A percentile compares a stretch with the other conserved stretches of the same genome.
Conservation (phyloP, 208 protist species). For the Leishmania mexicana region DNA sequence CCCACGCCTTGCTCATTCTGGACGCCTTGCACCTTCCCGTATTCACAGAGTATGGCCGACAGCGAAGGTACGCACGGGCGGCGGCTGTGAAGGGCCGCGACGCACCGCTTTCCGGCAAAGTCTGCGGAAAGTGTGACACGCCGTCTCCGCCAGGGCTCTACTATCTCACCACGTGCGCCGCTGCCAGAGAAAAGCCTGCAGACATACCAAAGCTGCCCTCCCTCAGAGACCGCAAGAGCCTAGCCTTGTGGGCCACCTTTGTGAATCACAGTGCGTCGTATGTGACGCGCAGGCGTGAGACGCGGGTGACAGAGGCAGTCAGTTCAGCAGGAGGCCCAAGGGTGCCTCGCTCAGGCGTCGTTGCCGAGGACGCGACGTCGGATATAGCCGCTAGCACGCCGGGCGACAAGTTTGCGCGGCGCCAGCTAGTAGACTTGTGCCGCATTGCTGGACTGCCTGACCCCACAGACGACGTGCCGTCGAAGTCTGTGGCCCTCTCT, state of each 20-base stretch:
- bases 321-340: slow-evolving; percentile 1
- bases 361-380: slow-evolving; percentile 35
- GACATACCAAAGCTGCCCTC: slow-evolving; percentile 21
- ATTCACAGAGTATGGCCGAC: slow-evolving; percentile 38
- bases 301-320: slow-evolving; percentile 19
- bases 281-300: slow-evolving; percentile 4
- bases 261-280: slow-evolving; percentile 29
- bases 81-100: slow-evolving; percentile 31
- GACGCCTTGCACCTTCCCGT: slow-evolving; percentile 63
- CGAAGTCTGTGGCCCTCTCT: neutral
- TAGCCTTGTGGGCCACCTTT: slow-evolving; percentile 25
- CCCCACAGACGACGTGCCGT: slow-evolving; percentile 4
- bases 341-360: slow-evolving; percentile 29
- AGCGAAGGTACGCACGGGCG: slow-evolving; percentile 45
- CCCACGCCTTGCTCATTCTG: slow-evolving; percentile 60
- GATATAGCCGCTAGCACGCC: slow-evolving; percentile 34
- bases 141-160: slow-evolving; percentile 68
- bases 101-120: slow-evolving; percentile 34
- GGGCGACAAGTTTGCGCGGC: slow-evolving; percentile 33
- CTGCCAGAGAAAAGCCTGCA: slow-evolving; percentile 18
- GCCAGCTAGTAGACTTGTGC: slow-evolving; percentile 40
- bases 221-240: slow-evolving; percentile 4
- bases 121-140: slow-evolving; percentile 27
- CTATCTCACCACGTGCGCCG: slow-evolving; percentile 21
- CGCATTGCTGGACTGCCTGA: slow-evolving; percentile 44